These are phyloP conservation scores for Fraxinus pennsylvanica DNA, from an alignment of 257 asterid species.

Conservation along the genomic window DNA sequence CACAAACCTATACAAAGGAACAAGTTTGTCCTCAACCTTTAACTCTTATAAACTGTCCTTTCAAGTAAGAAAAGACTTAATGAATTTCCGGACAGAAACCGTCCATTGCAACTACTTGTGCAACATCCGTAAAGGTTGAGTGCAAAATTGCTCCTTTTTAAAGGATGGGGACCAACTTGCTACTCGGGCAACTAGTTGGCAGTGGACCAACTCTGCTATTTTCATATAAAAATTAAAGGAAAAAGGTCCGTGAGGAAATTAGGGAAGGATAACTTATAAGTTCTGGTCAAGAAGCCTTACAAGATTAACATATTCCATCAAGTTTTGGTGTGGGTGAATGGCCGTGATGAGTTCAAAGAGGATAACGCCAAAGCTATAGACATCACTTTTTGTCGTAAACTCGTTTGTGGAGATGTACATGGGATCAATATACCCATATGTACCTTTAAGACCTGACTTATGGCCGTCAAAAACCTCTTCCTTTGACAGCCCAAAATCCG, in stretches of 20 bases:
- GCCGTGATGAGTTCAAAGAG: conserved; percentile 97
- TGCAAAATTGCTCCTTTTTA: not conserved
- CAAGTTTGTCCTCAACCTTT: not conserved
- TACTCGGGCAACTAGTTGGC: not conserved
- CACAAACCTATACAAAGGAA: not conserved
- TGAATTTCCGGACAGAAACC: no score
- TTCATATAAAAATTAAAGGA: not conserved
- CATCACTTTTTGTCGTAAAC: conserved; percentile 85
- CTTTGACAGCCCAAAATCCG: conserved; percentile 97
- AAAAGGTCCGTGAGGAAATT: not conserved
- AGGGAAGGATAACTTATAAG: not conserved
- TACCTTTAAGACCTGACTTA: conserved; percentile 92
- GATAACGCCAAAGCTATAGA: conserved; percentile 89
- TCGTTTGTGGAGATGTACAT: conserved; percentile 74
- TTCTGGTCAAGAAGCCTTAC: conserved; percentile 44
- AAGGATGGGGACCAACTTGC: not conserved
- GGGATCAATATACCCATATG: conserved; percentile 94
- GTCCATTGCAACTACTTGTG: not conserved
- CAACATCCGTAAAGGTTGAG: not conserved
- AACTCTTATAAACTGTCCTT: not conserved
- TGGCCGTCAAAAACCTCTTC: conserved; percentile 77
- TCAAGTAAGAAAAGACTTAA: no score
- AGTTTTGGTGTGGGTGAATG: conserved; percentile 95
- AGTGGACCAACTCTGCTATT: not conserved
- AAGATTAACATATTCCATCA: conserved; percentile 91